Conservation (phyloP, 2,329 filamentous ascomycete genomes). For the Pseudogymnoascus sp. region DNA sequence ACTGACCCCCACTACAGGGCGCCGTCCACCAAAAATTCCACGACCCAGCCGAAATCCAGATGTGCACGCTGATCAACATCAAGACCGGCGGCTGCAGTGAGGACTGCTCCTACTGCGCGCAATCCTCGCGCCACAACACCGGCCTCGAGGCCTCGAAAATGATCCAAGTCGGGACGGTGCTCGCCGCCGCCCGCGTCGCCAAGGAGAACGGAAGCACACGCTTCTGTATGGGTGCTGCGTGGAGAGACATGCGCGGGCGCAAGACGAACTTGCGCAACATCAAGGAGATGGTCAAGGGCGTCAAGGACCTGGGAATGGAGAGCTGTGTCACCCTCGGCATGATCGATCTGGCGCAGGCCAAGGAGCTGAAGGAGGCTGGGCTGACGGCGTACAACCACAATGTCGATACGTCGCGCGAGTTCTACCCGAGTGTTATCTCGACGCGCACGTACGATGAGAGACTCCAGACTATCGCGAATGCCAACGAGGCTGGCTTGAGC, state of each 20-base stretch:
- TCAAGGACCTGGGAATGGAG: conserved; percentile 79
- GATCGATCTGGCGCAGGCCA: conserved; percentile 76
- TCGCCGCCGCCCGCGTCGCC: conserved; percentile 69
- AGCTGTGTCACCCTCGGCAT: conserved; percentile 90
- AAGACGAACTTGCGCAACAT: conserved; percentile 80
- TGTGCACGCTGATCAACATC: conserved; percentile 95
- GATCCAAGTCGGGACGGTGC: conserved; percentile 71
- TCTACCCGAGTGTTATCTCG: conserved; percentile 80
- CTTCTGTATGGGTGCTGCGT: conserved; percentile 93
- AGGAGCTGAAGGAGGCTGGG: conserved; percentile 75
- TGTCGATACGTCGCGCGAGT: conserved; percentile 82
- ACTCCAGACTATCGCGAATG: conserved; percentile 69
- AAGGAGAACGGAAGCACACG: conserved; percentile 80
- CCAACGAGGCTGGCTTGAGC: conserved; percentile 79
- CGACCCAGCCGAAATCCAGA: conserved; percentile 74
- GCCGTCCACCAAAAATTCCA: conserved; percentile 80
- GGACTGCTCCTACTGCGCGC: conserved; percentile 89
- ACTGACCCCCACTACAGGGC: conserved; percentile 45
- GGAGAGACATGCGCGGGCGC: conserved; percentile 88
- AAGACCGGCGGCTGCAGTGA: conserved; percentile 90
- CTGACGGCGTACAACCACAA: conserved; percentile 94
- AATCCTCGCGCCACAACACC: conserved; percentile 73
- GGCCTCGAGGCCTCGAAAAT: conserved; percentile 76
- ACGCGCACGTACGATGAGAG: conserved; percentile 85
- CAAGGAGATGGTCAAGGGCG: conserved; percentile 77